Evolutionary conservation across 179 eudicot genomes (phyloP).

Genomic region (Actinidia polygama): DNA sequence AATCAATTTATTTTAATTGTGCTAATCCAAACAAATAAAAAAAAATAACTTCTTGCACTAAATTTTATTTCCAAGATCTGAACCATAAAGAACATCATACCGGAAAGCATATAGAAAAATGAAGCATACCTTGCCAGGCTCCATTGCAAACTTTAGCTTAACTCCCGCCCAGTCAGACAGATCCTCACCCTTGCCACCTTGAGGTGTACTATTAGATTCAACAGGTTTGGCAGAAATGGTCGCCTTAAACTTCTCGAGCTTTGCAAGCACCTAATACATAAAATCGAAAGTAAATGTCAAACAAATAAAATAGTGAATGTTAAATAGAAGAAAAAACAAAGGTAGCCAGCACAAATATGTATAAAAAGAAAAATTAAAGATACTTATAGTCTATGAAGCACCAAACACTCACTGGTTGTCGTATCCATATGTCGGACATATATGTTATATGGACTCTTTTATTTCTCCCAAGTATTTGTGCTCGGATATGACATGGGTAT

Average conservation of each 20-base stretch:
- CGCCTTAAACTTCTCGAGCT: conserved; percentile 70
- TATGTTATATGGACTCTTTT: no score
- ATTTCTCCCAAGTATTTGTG: no score
- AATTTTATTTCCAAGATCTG: no score
- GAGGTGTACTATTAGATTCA: conserved; percentile 39
- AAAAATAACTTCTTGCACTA: no score
- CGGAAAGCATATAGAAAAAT: no score
- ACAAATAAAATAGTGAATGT: not conserved
- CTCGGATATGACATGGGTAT: no score
- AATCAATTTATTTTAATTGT: no score
- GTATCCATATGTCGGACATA: no score
- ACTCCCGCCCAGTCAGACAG: conserved; percentile 64
- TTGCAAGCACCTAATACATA: conserved; percentile 66
- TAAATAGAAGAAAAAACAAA: not conserved
- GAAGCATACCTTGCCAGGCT: conserved; percentile 61
- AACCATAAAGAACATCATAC: no score
- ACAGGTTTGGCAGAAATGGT: conserved; percentile 42
- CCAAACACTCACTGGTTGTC: no score
- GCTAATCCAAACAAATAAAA: no score
- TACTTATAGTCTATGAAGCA: no score
- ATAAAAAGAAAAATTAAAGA: not conserved
- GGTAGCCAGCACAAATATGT: not conserved
- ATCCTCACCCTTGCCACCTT: conserved; percentile 50
- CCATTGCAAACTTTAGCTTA: conserved; percentile 65
- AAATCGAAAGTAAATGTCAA: not conserved